phyloP scores from a whole-genome alignment of 257 asterid species.

The Plantago elongata region DNA sequence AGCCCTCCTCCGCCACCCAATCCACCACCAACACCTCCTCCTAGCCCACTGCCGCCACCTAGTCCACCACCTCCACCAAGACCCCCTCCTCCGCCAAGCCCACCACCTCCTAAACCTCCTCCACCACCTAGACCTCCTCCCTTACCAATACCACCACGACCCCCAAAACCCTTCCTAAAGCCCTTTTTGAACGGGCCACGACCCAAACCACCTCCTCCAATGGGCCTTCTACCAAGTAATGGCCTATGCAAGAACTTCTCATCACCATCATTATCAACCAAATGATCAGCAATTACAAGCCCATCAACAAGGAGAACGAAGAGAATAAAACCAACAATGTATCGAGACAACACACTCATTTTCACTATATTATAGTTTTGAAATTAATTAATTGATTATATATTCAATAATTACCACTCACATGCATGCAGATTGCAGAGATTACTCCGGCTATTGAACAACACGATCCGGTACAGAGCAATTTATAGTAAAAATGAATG shows the following conservation, averaged over 20 bases:
- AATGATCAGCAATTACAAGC: slow-evolving; percentile 30
- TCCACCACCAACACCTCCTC: slow-evolving; percentile 7
- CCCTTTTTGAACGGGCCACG: slow-evolving; percentile 13
- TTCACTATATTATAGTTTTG: background rate
- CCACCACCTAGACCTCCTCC: slow-evolving; percentile 19
- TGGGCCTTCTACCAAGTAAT: slow-evolving; percentile 15
- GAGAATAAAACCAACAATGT: slow-evolving; percentile 14
- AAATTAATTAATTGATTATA: too few species aligned
- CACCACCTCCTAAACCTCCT: slow-evolving; percentile 21
- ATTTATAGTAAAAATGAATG: slow-evolving; percentile 23
- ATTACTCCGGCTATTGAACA: background rate
- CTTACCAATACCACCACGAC: slow-evolving; percentile 21
- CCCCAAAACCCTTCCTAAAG: slow-evolving; percentile 16
- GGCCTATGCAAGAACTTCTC: slow-evolving; percentile 23
- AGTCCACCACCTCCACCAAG: slow-evolving; percentile 22
- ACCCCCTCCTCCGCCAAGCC: slow-evolving; percentile 15
- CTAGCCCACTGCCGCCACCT: slow-evolving; percentile 17
- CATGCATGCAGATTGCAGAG: slow-evolving; percentile 32
- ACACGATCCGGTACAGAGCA: background rate
- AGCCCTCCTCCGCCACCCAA: slow-evolving; percentile 24
- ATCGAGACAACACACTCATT: slow-evolving; percentile 24
- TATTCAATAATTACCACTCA: slow-evolving; percentile 3
- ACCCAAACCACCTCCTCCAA: slow-evolving; percentile 25
- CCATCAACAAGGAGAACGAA: slow-evolving; percentile 30
- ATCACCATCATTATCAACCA: slow-evolving; percentile 12